Percentiles rank a stretch among this genome's conserved stretches.
phyloP scores from a whole-genome alignment of 2,329 filamentous ascomycete species.

The Myriosclerotinia curreyana region DNA sequence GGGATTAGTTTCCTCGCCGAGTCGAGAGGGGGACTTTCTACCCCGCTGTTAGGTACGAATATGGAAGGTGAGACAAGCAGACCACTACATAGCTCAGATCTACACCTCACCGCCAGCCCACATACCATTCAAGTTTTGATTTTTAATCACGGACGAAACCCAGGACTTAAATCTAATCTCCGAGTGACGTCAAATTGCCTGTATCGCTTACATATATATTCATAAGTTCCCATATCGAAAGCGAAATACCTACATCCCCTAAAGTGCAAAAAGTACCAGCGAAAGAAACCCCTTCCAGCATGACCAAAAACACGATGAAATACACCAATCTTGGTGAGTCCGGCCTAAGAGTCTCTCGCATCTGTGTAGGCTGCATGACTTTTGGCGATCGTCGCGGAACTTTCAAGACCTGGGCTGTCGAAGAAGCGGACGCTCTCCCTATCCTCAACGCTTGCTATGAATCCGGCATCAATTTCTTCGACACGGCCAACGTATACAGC shows the following conservation, averaged over 20 bases:
- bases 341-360: slow-evolving; percentile 51
- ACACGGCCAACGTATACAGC: slow-evolving; percentile 49
- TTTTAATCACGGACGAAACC: not conserved
- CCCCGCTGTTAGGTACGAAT: too few relatives aligned
- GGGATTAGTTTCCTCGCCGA: not conserved
- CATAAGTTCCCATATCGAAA: not conserved
- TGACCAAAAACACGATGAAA: slow-evolving; percentile 24
- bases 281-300: not conserved
- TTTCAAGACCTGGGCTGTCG: slow-evolving; percentile 17
- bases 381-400: slow-evolving; percentile 41
- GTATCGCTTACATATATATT: not conserved
- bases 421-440: slow-evolving; percentile 44
- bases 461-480: slow-evolving; percentile 53
- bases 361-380: slow-evolving; percentile 52
- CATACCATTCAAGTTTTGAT: not conserved
- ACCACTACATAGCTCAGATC: too few relatives aligned
- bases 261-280: not conserved
- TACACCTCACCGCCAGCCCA: not conserved
- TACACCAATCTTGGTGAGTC: slow-evolving; percentile 42
- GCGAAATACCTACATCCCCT: not conserved
- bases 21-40: not conserved
- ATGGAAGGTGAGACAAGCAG: too few relatives aligned
- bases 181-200: slow-evolving; percentile 1
- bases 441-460: slow-evolving; percentile 51
- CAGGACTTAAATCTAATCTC: slow-evolving; percentile 6